These are phyloP conservation scores for Kwoniella europaea DNA, from an alignment of 768 basidiomycete species.

Conservation along the genomic window DNA sequence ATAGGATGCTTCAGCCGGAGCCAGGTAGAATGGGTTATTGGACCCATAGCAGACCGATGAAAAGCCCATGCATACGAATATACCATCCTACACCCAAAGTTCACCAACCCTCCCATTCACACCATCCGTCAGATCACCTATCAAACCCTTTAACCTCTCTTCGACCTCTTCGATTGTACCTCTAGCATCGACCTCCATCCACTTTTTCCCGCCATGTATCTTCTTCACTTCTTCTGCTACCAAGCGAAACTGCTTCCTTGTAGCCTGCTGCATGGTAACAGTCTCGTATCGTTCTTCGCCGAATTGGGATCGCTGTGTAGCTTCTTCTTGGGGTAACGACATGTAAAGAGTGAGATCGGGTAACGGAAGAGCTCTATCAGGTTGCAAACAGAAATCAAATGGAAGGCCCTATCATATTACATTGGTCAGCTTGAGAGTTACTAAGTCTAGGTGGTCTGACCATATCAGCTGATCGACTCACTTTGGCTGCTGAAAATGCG, in stretches of 20 bases:
- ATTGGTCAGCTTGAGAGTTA: not conserved
- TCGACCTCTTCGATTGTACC: conserved; percentile 49
- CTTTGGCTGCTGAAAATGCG: conserved; percentile 70
- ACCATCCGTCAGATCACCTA: conserved; percentile 19
- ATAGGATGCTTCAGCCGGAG: too few species aligned
- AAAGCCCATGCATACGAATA: not conserved
- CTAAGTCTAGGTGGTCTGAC: not conserved
- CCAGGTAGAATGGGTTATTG: too few species aligned
- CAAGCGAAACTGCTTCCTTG: conserved; percentile 43
- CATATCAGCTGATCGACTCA: conserved; percentile 27
- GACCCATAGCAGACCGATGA: too few species aligned
- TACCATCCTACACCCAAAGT: conserved; percentile 14
- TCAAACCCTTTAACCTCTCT: conserved; percentile 36
- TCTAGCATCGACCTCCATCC: conserved; percentile 45
- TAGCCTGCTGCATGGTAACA: conserved; percentile 36
- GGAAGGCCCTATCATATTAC: conserved; percentile 63
- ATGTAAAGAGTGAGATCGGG: conserved; percentile 90
- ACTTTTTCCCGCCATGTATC: conserved; percentile 37
- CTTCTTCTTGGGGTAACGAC: conserved; percentile 73
- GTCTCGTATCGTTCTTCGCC: conserved; percentile 84
- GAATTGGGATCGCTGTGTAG: conserved; percentile 74
- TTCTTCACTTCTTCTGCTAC: conserved; percentile 41
- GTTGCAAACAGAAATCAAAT: conserved; percentile 81
- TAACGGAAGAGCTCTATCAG: conserved; percentile 83
- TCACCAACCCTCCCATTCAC: conserved; percentile 1